Evolutionary conservation across 768 basidiomycete species (phyloP), one percentile per base, ranked within the genome.

Genomic region (Artomyces pyxidatus): DNA sequence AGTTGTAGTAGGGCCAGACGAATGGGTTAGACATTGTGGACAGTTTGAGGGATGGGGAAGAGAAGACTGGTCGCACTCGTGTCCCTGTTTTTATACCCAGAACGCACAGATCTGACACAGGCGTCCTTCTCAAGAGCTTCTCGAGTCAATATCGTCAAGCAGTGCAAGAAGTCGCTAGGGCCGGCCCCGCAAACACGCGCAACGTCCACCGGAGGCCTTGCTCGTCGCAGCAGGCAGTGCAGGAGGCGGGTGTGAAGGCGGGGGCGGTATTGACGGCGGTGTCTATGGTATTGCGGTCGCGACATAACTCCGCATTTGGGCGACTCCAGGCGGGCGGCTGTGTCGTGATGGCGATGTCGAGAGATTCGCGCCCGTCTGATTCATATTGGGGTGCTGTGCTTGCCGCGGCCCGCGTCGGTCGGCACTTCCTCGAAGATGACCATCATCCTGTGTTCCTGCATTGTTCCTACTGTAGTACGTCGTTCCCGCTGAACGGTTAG

Each of bases 131-230:
- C 32, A 12, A 17, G 17, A 12, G 32, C 32, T 17, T 35, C 4
- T 17, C 22, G 39, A 54, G 52, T 54, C 52, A 54, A 51, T 38
- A 14, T 23, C 26, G n/a, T 26, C 37, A 14, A 21, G 50, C 53
- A 9, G 46, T 54, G 50, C 35, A 14, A 8, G 8, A n/a, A 26
- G 17, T 9, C 11, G 16, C 6, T 35, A 25, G 30, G 21, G 45
- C 30, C 9, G 35, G 32, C n/a, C 23, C 39, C 47, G 30, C 21
- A 35, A 52, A 22, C 50, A 54, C 50, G 53, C 47, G 42, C 7
- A 29, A 47, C 37, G 41, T 30, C 29, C 11, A 29, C 35, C 29
- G 37, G 46, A 14, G 39, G n/a, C n/a, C 3, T 11, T 40, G n/a
- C 22, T 40, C 38, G 47, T 39, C 23, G 45, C 30, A 26, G 3